Evolutionary conservation across 2,329 filamentous ascomycete species (phyloP), one percentile per base, ranked within the genome.

Genomic region (Xylariaceae sp.): DNA sequence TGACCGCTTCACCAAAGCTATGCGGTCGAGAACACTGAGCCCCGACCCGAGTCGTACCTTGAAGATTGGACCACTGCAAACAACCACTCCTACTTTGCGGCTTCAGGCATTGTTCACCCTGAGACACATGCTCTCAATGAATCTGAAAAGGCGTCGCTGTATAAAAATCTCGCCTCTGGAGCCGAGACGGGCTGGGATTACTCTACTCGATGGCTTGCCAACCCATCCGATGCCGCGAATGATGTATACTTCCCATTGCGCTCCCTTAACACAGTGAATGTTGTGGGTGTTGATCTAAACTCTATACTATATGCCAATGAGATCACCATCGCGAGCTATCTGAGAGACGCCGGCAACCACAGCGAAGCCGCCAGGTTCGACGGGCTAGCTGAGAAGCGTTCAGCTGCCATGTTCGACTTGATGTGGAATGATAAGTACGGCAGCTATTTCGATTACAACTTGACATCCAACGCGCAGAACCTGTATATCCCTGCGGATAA

Each of bases 181-280:
- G 85, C 85, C 26, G 85, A 87, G 67, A 81, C 78, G 4, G 84
- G 85, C 31, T 83, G 80, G 78, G 85, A 88, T 65, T 88, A 86
- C 62, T 73, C 70, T 6, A 70, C 77, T 0, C 78, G 85, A 49
- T 87, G 80, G 79, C 70, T 86, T 40, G 70, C 72, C 7, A 77
- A 75, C 27, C 83, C 83, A 0, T 66, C 70, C 3, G 83, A 86
- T 64, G 82, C 84, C 5, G 76, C 77, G 35, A 69, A 72, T 30
- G 81, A 86, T 61, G 74, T 78, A 26, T 86, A 82, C 67, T 87
- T 87, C 70, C 84, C 85, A 0, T 74, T 87, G 6, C 79, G 84
- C 34, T 84, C 78, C 11, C 75, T 87, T 43, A 86, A 86, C 67
- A 78, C 78, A 5, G 71, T 73, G 54, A 75, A 80, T 45, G 76